Percentiles rank a stretch among this genome's conserved stretches.
phyloP scores from a whole-genome alignment of 208 protist species.

The Porcisia hertigi region DNA sequence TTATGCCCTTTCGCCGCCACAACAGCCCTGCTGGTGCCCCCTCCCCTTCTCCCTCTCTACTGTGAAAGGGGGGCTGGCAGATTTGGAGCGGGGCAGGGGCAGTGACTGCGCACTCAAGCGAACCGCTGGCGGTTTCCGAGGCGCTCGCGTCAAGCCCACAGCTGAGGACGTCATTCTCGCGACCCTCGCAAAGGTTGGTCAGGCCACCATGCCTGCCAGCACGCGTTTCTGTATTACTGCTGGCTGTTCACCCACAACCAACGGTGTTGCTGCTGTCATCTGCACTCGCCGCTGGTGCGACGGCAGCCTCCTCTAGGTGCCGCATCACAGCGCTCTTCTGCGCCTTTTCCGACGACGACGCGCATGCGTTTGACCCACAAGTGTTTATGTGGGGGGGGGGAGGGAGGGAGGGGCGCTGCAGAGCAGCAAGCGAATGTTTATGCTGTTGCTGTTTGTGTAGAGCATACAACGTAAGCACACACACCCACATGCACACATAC shows the following conservation, averaged over 20 bases:
- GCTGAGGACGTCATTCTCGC: background rate
- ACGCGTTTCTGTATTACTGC: background rate
- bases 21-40: background rate
- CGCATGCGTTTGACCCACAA: background rate
- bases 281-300: background rate
- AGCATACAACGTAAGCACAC: too few relatives aligned
- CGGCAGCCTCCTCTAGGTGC: conserved; percentile 1
- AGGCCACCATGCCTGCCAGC: background rate
- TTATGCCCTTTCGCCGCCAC: conserved; percentile 17
- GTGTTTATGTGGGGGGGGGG: background rate
- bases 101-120: background rate
- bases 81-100: background rate
- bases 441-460: too few relatives aligned
- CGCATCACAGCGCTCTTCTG: background rate
- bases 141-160: background rate
- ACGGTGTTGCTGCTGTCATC: background rate
- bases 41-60: conserved; percentile 2
- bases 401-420: background rate
- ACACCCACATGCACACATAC: background rate
- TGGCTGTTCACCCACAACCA: background rate
- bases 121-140: background rate
- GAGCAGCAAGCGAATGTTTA: background rate
- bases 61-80: background rate
- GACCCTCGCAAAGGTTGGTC: background rate
- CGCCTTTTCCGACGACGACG: background rate